Evolutionary conservation across 106 monocot species (phyloP), one percentile per base, ranked within the genome.

Genomic region (Platanthera guangdongensis): DNA sequence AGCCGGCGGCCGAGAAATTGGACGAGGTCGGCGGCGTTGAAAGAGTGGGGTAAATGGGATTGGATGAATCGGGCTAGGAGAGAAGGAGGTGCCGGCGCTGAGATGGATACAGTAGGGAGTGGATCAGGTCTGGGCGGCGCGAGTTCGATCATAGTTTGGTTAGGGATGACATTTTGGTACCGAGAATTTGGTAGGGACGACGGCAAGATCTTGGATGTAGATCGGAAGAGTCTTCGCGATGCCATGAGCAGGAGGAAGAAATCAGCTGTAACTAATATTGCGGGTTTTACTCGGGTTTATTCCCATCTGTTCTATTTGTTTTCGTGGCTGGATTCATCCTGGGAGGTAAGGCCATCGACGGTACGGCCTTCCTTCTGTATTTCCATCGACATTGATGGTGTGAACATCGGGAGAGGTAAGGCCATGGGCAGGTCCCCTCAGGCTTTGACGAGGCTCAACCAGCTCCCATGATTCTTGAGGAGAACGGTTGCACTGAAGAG

Each of bases 1-100:
- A 90, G 78, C 73, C 81, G 84, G 78, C 74, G 62, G 60, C 52
- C 72, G 74, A 81, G 78, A 84, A 82, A 75, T 57, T 39, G 82
- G 72, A 91, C 84, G 74, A 92, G 89, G 54, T 83, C 79, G 18
- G 52, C 53, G 70, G 87, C 69, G 46, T 78, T 68, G 72, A 82
- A 77, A 13, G 79, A 49, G 25, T 65, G 72, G 6, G 50, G 46
- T n/a, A 81, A 74, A 47, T 81, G 76, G 54, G 78, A 45, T 1
- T 59, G 71, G 79, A 84, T 52, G 86, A 81, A 79, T 13, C 65
- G 51, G 7, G 55, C 48, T 52, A 81, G 60, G 82, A 49, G 19
- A 80, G 51, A 51, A 81, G 49, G 48, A 51, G 82, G 30, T 21
- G 75, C 21, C 46, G 80, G 53, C 53, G 65, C 50, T 57, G 47